Conservation (phyloP, 257 asterid species). For the Capsicum chinense region DNA sequence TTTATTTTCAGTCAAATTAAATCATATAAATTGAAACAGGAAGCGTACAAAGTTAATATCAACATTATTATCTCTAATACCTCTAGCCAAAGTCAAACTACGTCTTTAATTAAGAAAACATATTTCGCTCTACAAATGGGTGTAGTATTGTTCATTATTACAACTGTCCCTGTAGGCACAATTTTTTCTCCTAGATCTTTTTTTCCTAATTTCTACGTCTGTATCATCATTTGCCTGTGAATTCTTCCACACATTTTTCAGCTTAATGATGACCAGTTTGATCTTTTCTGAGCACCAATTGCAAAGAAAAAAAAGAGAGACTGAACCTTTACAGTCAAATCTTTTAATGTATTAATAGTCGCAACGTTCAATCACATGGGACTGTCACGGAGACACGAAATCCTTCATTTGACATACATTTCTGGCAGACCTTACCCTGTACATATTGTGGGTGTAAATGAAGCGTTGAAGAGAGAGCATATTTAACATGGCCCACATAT, state of each 20-base stretch:
- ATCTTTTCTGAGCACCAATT: not conserved
- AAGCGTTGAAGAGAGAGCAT: not conserved
- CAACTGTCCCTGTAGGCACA: not conserved
- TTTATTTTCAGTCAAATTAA: too few species aligned
- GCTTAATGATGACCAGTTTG: slow-evolving; percentile 28
- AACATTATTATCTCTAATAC: too few species aligned
- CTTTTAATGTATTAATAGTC: not conserved
- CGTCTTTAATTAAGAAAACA: not conserved
- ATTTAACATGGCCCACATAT: not conserved
- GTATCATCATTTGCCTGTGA: slow-evolving; percentile 35
- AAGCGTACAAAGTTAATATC: too few species aligned
- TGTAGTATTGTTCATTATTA: not conserved
- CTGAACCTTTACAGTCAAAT: not conserved
- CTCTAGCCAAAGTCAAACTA: too few species aligned
- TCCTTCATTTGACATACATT: slow-evolving; percentile 25
- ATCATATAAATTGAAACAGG: too few species aligned
- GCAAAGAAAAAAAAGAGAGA: not conserved
- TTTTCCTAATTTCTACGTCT: not conserved
- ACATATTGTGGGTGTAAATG: slow-evolving; percentile 14
- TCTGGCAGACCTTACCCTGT: slow-evolving; percentile 19
- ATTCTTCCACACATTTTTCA: slow-evolving; percentile 18
- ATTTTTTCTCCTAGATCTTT: not conserved
- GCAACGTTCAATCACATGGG: slow-evolving; percentile 17
- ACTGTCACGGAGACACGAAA: not conserved
- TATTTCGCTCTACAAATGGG: not conserved